These are phyloP conservation scores for Chrysochromulina parva DNA, from an alignment of 78 protist species.

Conservation along the genomic window DNA sequence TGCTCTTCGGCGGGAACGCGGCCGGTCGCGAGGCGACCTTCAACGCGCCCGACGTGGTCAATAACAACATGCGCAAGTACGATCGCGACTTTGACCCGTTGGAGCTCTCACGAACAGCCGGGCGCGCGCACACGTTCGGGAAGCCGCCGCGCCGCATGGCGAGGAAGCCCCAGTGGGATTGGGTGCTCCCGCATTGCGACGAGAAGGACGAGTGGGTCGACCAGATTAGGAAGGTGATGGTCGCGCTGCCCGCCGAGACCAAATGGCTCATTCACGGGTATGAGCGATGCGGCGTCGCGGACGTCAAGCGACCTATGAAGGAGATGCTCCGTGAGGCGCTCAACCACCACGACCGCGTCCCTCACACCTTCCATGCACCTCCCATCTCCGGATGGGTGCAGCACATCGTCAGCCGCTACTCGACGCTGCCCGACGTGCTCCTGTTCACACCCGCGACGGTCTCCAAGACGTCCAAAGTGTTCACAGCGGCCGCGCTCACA, in stretches of 20 bases:
- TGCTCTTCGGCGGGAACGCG: conserved; percentile 20
- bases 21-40: conserved; percentile 17
- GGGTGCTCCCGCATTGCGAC: not conserved
- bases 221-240: not conserved
- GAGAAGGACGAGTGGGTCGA: not conserved
- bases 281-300: conserved; percentile 4
- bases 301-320: not conserved
- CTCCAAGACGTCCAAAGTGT: not conserved
- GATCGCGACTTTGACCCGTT: not conserved
- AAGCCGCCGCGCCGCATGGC: not conserved
- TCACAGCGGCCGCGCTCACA: not conserved
- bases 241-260: not conserved
- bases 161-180: not conserved
- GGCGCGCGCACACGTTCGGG: not conserved
- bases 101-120: not conserved
- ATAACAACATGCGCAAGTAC: not conserved
- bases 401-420: not conserved
- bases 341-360: conserved; percentile 18
- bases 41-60: not conserved
- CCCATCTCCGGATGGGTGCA: not conserved
- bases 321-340: conserved; percentile 30
- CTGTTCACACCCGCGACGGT: not conserved
- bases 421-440: not conserved
- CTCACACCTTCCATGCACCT: not conserved
- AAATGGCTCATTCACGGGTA: not conserved